Evolutionary conservation across 257 asterid genomes (phyloP).

Genomic region (Scutellaria baicalensis): DNA sequence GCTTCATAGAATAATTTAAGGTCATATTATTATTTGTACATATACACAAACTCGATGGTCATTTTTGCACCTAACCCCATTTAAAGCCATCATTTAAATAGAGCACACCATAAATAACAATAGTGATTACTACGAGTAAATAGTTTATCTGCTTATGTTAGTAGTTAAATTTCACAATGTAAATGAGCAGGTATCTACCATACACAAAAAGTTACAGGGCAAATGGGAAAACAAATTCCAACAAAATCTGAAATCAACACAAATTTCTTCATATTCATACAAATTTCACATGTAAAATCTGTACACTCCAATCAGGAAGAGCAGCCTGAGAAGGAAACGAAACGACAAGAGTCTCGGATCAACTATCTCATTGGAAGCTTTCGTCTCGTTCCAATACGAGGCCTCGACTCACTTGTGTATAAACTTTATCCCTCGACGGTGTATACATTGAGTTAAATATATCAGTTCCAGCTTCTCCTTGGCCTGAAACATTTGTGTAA

Average conservation of each 20-base stretch:
- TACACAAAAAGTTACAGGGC: background rate
- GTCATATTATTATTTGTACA: too few species aligned
- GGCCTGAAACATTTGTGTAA: conserved; percentile 67
- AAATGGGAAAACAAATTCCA: background rate
- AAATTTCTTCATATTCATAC: conserved; percentile 1
- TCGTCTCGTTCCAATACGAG: conserved; percentile 7
- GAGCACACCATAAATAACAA: background rate
- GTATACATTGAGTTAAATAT: conserved; percentile 26
- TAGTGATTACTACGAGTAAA: background rate
- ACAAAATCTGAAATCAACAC: conserved; percentile 7
- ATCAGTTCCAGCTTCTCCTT: conserved; percentile 84
- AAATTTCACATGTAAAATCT: conserved; percentile 15
- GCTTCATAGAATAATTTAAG: too few species aligned
- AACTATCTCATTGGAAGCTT: conserved; percentile 3
- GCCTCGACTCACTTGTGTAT: conserved; percentile 11
- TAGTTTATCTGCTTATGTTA: background rate
- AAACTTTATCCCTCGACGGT: conserved; percentile 21
- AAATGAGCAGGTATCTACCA: background rate
- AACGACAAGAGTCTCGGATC: background rate
- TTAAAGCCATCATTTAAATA: too few species aligned
- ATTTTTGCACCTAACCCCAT: too few species aligned
- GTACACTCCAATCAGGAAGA: conserved; percentile 19
- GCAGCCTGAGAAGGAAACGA: background rate
- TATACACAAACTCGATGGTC: too few species aligned
- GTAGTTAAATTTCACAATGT: background rate